Evolutionary conservation across 73 alveolate genomes (phyloP), one percentile per base, ranked within the genome.

Genomic region (Blepharisma stoltei): DNA sequence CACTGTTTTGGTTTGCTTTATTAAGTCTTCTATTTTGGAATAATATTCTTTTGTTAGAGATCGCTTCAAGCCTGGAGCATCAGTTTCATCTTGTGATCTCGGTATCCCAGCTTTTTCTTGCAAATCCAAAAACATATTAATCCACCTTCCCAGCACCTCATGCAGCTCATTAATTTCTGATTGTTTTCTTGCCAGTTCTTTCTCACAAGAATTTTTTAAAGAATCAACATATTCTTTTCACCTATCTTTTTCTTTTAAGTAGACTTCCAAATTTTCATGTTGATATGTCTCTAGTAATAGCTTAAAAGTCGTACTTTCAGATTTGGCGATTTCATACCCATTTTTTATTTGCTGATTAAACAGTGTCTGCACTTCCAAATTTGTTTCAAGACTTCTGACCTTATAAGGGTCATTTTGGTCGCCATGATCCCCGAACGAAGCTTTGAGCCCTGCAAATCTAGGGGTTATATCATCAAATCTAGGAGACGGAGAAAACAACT

Each of bases 61-160:
- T 32, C 41, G 0, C 41, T 32, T 32, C 41, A 32, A 32, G 41
- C 41, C 41, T 32, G 49, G 18, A 20, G 38, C 0, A 60, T 60
- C 23, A 14, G 23, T 8, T 1, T 14, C 73, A 2, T 25, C 23
- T 18, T 14, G 18, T 25, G 18, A 8, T 20, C 18, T 60, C 66
- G n/a, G n/a, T 1, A 14, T 14, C 23, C 66, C 66, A 60, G 23
- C 1, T 18, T 9, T 60, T 27, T 81, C 68, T 41, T 81, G 84
- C 0, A 81, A 60, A 1, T 75, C 54, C 75, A 75, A 20, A 81
- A 73, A 81, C 20, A 53, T 52, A 8, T 81, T 76, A 7, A 81
- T 81, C 88, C 88, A 81, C 54, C 52, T 66, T 46, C 80, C 88
- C 45, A 81, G 73, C 6, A 81, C 54, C 46, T 75, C 84, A 54